Percentiles rank a stretch among this genome's conserved stretches.
phyloP scores from a whole-genome alignment of 2,329 filamentous ascomycete species.

The Botryotinia calthae region DNA sequence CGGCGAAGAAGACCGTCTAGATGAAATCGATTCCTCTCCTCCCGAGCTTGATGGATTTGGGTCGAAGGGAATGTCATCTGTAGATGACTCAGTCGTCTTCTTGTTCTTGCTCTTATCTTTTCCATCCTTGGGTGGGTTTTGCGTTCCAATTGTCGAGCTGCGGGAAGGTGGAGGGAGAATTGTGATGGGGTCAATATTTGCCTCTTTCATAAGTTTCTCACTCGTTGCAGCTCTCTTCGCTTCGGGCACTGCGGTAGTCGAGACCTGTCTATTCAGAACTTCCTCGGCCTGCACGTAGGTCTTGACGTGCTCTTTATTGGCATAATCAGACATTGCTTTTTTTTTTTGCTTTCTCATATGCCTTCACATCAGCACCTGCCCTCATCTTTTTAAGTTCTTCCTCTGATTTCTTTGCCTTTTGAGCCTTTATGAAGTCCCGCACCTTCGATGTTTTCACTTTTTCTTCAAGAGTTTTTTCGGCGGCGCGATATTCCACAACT shows the following conservation, averaged over 20 bases:
- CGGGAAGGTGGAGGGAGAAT: not conserved
- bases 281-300: rapidly evolving
- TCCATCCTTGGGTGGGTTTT: too few relatives aligned
- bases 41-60: too few relatives aligned
- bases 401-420: not conserved
- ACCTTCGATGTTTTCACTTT: too few relatives aligned
- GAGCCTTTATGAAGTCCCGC: not conserved
- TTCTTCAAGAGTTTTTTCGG: not conserved
- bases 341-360: not conserved
- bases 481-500: not conserved
- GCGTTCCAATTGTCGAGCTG: too few relatives aligned
- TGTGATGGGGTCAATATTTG: not conserved
- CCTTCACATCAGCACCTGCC: rapidly evolving
- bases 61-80: too few relatives aligned
- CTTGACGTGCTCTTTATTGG: rapidly evolving
- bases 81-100: too few relatives aligned
- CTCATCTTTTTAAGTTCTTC: not conserved
- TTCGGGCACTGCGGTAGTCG: too few relatives aligned
- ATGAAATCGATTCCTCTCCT: too few relatives aligned
- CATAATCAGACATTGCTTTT: not conserved
- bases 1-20: too few relatives aligned
- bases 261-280: too few relatives aligned
- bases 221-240: too few relatives aligned
- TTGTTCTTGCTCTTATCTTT: too few relatives aligned
- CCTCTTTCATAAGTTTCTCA: not conserved